Evolutionary conservation across 2,329 filamentous ascomycete genomes (phyloP), one percentile per base, ranked within the genome.

Genomic region (Ophiobolus disseminans): DNA sequence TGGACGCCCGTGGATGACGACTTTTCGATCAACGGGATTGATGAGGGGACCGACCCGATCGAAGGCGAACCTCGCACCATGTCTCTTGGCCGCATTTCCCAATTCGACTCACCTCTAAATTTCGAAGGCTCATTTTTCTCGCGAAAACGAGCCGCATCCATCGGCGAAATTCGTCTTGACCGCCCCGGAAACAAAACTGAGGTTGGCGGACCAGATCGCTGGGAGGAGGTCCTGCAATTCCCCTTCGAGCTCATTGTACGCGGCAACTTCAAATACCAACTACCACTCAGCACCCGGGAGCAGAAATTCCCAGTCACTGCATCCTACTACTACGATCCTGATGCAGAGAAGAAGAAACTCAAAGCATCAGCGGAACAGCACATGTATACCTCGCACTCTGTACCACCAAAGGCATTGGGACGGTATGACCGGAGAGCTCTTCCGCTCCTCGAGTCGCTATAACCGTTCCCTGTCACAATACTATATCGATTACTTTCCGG

Each of bases 221-320:
- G 94, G 94, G 91, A 96, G 69, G 84, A 86, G 50, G 92, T 97
- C 37, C 80, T 97, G 40, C 85, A 95, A 57, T 89, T 97, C 71
- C 90, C 93, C 35, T 99, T 97, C 62, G 91, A 97, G 60, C 81
- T 99, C 39, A 93, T 97, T 52, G 84, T 99, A 32, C 87, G 94
- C 62, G 94, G 94, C 17, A 89, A 94, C 11, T 80, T 99, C 60
- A 91, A 92, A 67, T 99, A 99, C 66, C 80, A 84, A 53, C 74
- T 87, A 3, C 84, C 85, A 6, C 74, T 87, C 45, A 83, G 78
- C 50, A 82, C 81, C 3, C 75, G 78, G 13, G 75, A 76, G 32
- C 76, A 80, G 59, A 82, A 77, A n/a, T 80, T 80, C 63, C 77
- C 66, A 58, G 73, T 82, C 23, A 75, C 70, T 11, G 75, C 72